Evolutionary conservation across 768 basidiomycete genomes (phyloP).

Genomic region (Phylloporus sp.): DNA sequence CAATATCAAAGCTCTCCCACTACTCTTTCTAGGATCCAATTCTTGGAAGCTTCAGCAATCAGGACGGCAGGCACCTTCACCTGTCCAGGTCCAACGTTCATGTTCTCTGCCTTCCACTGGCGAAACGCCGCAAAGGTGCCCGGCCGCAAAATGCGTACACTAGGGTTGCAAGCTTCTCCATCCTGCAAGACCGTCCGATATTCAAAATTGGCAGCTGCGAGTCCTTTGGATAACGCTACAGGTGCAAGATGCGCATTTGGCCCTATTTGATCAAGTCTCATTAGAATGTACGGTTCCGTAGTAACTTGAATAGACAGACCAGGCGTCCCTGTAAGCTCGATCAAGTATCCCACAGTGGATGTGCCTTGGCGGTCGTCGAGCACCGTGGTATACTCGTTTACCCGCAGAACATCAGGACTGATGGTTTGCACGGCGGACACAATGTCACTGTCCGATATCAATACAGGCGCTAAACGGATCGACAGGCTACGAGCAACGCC

Average conservation of each 20-base stretch:
- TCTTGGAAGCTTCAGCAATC: not conserved
- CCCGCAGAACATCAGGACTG: not conserved
- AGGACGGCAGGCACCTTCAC: not conserved
- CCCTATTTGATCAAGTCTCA: not conserved
- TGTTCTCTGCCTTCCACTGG: not conserved
- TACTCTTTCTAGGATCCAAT: not conserved
- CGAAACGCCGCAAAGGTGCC: not conserved
- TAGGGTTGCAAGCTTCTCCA: not conserved
- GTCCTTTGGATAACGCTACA: not conserved
- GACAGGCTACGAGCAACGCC: not conserved
- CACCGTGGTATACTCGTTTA: not conserved
- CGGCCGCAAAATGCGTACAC: not conserved
- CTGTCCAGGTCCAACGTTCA: not conserved
- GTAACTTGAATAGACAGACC: not conserved
- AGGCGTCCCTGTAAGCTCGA: not conserved
- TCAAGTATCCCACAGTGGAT: not conserved
- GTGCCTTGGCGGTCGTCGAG: not conserved
- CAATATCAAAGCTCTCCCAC: not conserved
- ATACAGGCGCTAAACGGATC: not conserved
- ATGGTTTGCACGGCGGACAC: not conserved
- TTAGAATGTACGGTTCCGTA: too few relatives aligned
- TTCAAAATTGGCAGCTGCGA: not conserved
- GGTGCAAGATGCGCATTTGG: not conserved
- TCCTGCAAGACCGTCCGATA: not conserved
- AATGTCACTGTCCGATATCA: not conserved